Percentiles rank a stretch among this genome's conserved stretches.
Conservation (phyloP, 176 grass and related monocot species). For the Aegilops tauschii region DNA sequence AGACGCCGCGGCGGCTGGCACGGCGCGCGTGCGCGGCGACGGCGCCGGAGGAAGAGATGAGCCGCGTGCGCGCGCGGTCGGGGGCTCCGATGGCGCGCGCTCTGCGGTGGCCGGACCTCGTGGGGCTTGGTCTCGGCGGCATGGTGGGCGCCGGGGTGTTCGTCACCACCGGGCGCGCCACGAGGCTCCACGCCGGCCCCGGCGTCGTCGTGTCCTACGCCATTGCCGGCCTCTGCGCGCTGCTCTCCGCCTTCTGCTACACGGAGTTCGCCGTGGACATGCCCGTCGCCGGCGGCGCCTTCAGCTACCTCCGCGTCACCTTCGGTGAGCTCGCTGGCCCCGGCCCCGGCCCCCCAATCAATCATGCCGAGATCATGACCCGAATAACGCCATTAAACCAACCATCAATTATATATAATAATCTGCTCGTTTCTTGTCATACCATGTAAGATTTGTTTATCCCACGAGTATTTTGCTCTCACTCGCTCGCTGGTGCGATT, state of each 20-base stretch:
- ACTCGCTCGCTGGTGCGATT: conserved; percentile 3
- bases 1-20: conserved; percentile 44
- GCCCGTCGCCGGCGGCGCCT: conserved; percentile 74
- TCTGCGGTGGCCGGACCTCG: conserved; percentile 73
- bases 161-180: conserved; percentile 52
- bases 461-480: neutral
- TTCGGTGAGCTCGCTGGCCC: conserved; percentile 54
- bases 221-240: conserved; percentile 84
- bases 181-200: conserved; percentile 18
- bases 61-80: conserved; percentile 54
- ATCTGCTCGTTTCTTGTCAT: neutral
- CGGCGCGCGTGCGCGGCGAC: conserved; percentile 47
- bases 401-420: neutral
- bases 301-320: conserved; percentile 78
- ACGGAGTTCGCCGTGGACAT: conserved; percentile 96
- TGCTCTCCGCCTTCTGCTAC: conserved; percentile 98
- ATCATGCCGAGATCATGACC: neutral
- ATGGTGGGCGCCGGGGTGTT: conserved; percentile 65
- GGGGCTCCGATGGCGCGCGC: conserved; percentile 49
- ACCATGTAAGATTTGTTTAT: neutral
- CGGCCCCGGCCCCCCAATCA: neutral
- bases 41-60: conserved; percentile 67
- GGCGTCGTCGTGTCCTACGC: conserved; percentile 65
- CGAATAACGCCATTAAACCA: neutral
- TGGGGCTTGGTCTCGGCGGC: conserved; percentile 62